Base-by-base conservation (phyloP, 345 rosid species). In the Gossypium longicalyx region DNA sequence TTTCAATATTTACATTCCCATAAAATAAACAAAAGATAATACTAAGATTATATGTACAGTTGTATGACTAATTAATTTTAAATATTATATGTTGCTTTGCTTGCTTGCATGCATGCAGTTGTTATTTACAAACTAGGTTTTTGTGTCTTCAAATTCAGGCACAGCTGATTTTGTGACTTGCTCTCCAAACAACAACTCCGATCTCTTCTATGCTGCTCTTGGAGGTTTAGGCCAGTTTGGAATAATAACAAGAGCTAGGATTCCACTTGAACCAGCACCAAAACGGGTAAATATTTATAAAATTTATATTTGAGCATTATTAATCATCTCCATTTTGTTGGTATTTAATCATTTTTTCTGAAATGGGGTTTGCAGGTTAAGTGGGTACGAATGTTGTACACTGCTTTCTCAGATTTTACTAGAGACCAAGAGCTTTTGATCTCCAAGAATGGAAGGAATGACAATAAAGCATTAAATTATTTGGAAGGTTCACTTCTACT, bases 191-290 rank as follows among this genome's bases (percentile, higher is more conserved):
- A 58, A 78, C 27, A 86, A 88, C 70, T 83, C 92, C 1, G 91
- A 91, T 62, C 79, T 91, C 43, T 91, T 89, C 76, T 80, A 81
- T 78, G 92, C 87, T 19, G 97, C 84, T 74, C 73, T 91, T 8
- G 97, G 97, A 22, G 97, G 97, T 10, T 75, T 91, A 75, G 97
- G 97, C 74, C 97, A 91, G 77, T 91, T 91, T 80, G 97, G 97
- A 6, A 87, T 91, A 1, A 89, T 89, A 76, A 88, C 94, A 20
- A 87, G 97, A 69, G 97, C 94, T 59, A 86, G 94, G 80, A 87
- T 91, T 56, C 81, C 85, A 29, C 81, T 91, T 43, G 82, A 83
- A 67, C 81, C 80, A 34, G 91, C 92, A 23, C 92, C 94, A 19
- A 82, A 82, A 83, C 80, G 88, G 91, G 94, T 91, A 86, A 11